phyloP scores from a whole-genome alignment of 2,329 filamentous ascomycete genomes.

The Mariannaea elegans region DNA sequence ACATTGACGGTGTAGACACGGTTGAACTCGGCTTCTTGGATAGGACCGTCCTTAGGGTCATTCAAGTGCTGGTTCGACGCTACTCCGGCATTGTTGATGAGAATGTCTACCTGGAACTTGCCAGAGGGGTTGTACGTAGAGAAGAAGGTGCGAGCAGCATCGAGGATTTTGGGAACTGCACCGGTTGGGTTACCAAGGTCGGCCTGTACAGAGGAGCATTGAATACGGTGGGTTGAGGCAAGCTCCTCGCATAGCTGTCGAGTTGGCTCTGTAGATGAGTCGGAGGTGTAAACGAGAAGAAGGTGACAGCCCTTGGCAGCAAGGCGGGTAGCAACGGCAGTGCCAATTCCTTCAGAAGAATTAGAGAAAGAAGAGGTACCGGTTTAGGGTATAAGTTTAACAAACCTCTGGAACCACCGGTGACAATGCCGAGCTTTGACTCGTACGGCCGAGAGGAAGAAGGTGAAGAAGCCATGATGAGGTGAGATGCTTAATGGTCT shows the following conservation, averaged over 20 bases:
- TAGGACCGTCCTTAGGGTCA: constrained; percentile 58
- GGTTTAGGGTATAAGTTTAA: not conserved
- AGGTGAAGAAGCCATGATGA: constrained; percentile 30
- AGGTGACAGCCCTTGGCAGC: constrained; percentile 69
- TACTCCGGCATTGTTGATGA: constrained; percentile 87
- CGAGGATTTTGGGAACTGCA: constrained; percentile 41
- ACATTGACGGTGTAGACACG: constrained; percentile 83
- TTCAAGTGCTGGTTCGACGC: constrained; percentile 71
- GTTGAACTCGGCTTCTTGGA: constrained; percentile 72
- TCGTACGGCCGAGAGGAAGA: constrained; percentile 40
- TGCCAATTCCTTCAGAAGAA: constrained; percentile 62
- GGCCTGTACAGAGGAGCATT: constrained; percentile 41
- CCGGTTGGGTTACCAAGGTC: constrained; percentile 40
- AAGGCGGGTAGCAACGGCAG: constrained; percentile 64
- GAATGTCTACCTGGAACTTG: constrained; percentile 71
- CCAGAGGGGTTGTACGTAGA: constrained; percentile 30
- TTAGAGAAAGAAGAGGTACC: not conserved
- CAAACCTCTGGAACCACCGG: constrained; percentile 46
- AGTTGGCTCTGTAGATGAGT: constrained; percentile 59
- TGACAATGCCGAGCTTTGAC: constrained; percentile 46
- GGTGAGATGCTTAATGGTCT: not conserved
- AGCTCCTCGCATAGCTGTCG: constrained; percentile 58
- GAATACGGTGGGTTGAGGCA: constrained; percentile 51
- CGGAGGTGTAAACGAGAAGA: constrained; percentile 67
- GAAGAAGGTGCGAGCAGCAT: constrained; percentile 41